A percentile compares a stretch with the other conserved stretches of the same genome.
phyloP scores from a whole-genome alignment of 768 basidiomycete species.

The Collybiopsis confluens region DNA sequence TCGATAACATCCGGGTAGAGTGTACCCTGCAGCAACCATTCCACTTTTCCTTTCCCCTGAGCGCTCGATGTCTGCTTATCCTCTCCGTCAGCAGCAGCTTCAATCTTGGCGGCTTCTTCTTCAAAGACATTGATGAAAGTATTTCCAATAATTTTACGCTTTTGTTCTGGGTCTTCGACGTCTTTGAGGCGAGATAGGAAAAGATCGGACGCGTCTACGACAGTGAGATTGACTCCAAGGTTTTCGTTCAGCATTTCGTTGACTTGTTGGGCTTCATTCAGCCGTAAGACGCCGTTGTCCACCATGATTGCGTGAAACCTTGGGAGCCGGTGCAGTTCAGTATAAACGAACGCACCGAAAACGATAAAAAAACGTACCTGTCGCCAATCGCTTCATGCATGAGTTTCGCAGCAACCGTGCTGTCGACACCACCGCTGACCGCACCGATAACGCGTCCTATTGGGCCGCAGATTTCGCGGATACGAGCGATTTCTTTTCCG shows the following conservation, averaged over 20 bases:
- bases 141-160: slow-evolving; percentile 98
- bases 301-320: slow-evolving; percentile 99
- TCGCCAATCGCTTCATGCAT: slow-evolving; percentile 99
- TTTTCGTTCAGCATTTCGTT: slow-evolving; percentile 89
- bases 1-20: slow-evolving; percentile 99
- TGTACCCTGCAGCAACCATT: slow-evolving; percentile 97
- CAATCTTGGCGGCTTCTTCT: slow-evolving; percentile 86
- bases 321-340: slow-evolving; percentile 4
- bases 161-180: slow-evolving; percentile 93
- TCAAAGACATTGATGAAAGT: slow-evolving; percentile 99
- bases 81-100: slow-evolving; percentile 74
- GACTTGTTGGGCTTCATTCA: slow-evolving; percentile 89
- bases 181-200: slow-evolving; percentile 88
- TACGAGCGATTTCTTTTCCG: slow-evolving; percentile 91
- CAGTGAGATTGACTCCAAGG: slow-evolving; percentile 93
- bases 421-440: slow-evolving; percentile 96
- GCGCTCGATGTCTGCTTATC: slow-evolving; percentile 61
- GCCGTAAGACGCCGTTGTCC: slow-evolving; percentile 93
- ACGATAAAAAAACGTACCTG: slow-evolving; percentile 44
- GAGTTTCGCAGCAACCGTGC: slow-evolving; percentile 95
- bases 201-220: slow-evolving; percentile 91
- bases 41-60: slow-evolving; percentile 83
- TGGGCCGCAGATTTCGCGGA: slow-evolving; percentile 89
- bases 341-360: slow-evolving; percentile 1
- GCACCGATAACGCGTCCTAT: slow-evolving; percentile 97